Percentiles rank a stretch among this genome's conserved stretches.
phyloP scores from a whole-genome alignment of 2,329 filamentous ascomycete species.

The Fragosphaeria purpurea region DNA sequence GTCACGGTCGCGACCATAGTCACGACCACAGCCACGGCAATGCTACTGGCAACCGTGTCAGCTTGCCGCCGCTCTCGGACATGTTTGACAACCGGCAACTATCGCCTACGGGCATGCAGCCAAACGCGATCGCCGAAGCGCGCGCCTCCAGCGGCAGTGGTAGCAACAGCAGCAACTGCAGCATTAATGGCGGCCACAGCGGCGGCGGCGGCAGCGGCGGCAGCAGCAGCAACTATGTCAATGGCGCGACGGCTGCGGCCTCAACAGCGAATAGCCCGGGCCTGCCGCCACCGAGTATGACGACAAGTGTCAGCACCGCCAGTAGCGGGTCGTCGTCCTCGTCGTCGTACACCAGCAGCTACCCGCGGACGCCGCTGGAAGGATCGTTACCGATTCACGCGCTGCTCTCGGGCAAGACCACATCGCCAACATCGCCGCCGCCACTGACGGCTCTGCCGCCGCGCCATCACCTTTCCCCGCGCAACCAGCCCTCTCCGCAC shows the following conservation, averaged over 20 bases:
- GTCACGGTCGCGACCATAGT: too few relatives aligned
- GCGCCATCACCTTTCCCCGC: not conserved
- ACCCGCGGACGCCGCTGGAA: constrained; percentile 38
- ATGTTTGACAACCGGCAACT: constrained; percentile 31
- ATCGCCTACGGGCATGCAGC: constrained; percentile 8
- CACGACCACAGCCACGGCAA: not conserved
- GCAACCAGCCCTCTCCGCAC: not conserved
- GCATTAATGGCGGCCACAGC: not conserved
- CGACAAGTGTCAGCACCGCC: constrained; percentile 8
- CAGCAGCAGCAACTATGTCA: not conserved
- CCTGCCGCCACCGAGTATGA: constrained; percentile 18
- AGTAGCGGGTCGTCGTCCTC: constrained; percentile 25
- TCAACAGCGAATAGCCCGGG: constrained; percentile 16
- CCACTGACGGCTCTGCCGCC: not conserved
- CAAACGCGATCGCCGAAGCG: too few relatives aligned
- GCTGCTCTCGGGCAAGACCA: constrained; percentile 24
- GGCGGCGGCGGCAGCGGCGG: constrained; percentile 12
- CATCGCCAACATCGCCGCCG: constrained; percentile 1
- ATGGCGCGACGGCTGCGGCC: not conserved
- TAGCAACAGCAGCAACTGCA: too few relatives aligned
- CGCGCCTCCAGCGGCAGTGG: too few relatives aligned
- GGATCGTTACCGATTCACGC: constrained; percentile 45
- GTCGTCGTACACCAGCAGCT: constrained; percentile 20
- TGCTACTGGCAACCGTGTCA: constrained; percentile 19
- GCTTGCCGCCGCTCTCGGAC: constrained; percentile 37